Evolutionary conservation across 352 stramenopile genomes (phyloP), one percentile per base, ranked within the genome.

Genomic region (Phytophthora sojae): DNA sequence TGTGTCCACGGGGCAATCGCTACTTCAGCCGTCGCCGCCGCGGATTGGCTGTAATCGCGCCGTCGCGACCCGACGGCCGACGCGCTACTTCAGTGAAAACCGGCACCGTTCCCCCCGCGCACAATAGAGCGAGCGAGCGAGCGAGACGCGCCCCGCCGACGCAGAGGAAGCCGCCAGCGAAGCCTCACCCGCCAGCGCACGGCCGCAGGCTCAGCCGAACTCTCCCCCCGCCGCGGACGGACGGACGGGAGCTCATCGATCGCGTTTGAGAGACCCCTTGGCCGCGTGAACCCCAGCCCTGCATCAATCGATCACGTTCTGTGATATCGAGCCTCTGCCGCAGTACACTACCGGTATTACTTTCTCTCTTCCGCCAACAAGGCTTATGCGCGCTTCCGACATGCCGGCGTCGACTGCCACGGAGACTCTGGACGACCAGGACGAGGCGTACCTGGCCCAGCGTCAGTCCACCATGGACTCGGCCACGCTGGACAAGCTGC

Each of bases 401-500:
- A 68, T 71, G 65, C 60, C 59, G 14, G 65, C 54, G 19, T 64
- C 66, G 44, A 68, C 59, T 32, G 62, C 64, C 25, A 71, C 62
- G 17, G 70, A 78, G n/a, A 54, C 47, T 6, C 42, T 30, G 19
- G 44, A 59, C 11, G 73, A 79, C 73, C 51, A 73, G 19, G 81
- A 93, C 11, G 78, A 91, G 14, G 78, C 76, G 23, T 91, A 91
- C 57, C 66, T 89, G 51, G 71, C 81, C 17, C 81, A 91, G 70
- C 86, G 83, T 0, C 83, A 93, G 71, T 88, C 83, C 37, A 89
- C 83, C 12, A 95, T 95, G 85, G 87, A 96, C 79, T 92, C 81
- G 42, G 82, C 77, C 35, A 96, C 89, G 59, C 79, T 94, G 49
- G 87, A 93, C 67, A 93, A 93, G 74, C 78, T 96, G 35, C 62